A percentile compares a stretch with the other conserved stretches of the same genome.
phyloP scores from a whole-genome alignment of 2,329 filamentous ascomycete species.

The Alternaria postmessia region DNA sequence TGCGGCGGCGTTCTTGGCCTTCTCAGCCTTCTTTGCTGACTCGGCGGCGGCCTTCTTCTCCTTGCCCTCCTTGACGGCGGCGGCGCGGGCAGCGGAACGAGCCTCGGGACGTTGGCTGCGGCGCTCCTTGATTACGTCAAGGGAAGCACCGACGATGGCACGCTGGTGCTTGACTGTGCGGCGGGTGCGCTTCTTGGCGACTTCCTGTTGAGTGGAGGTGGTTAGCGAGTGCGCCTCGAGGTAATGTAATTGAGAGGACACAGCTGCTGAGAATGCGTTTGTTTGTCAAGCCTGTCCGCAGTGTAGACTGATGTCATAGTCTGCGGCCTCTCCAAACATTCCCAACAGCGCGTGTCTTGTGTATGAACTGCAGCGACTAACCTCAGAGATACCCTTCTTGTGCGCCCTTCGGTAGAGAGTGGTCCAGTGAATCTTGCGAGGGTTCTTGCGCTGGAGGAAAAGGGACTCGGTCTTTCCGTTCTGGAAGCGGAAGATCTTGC shows the following conservation, averaged over 20 bases:
- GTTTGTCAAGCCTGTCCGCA: constrained; percentile 5
- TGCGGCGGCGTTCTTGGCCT: constrained; percentile 86
- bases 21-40: constrained; percentile 97
- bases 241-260: neutral
- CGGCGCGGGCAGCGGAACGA: constrained; percentile 85
- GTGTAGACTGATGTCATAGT: constrained; percentile 33
- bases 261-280: neutral
- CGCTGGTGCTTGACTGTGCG: constrained; percentile 98
- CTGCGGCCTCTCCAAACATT: constrained; percentile 14
- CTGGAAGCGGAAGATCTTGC: constrained; percentile 99
- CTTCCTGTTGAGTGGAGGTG: constrained; percentile 72
- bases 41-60: constrained; percentile 92
- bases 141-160: constrained; percentile 97
- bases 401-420: constrained; percentile 97
- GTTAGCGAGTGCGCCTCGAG: constrained; percentile 25
- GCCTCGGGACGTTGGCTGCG: constrained; percentile 94
- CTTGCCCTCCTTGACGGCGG: constrained; percentile 97
- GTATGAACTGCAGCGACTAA: constrained; percentile 58
- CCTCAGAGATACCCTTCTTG: constrained; percentile 99
- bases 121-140: constrained; percentile 99
- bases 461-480: constrained; percentile 99
- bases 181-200: constrained; percentile 99
- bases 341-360: constrained; percentile 2
- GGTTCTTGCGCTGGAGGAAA: constrained; percentile 99
- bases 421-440: constrained; percentile 98